Percentiles rank a stretch among this genome's conserved stretches.
These are phyloP conservation scores for Cinnamomum micranthum DNA, from an alignment of 164 flowering plant genomes.

Conservation along the genomic window DNA sequence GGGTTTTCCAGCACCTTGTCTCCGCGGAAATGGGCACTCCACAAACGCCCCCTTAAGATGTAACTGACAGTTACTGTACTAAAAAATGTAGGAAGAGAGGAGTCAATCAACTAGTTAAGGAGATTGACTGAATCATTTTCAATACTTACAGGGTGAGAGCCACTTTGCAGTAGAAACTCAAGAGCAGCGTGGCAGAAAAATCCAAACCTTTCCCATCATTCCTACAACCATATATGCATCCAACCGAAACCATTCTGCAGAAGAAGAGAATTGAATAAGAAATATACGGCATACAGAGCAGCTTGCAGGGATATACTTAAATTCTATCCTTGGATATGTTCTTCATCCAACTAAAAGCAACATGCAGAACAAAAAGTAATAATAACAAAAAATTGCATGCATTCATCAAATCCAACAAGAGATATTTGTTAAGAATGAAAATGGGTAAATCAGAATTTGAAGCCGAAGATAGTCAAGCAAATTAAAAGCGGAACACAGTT, in stretches of 20 bases:
- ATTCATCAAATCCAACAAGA: too few relatives aligned
- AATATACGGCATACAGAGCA: not conserved
- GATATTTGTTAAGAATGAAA: too few relatives aligned
- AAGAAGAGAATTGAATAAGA: slow-evolving; percentile 6
- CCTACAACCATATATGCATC: slow-evolving; percentile 76
- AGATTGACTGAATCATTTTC: not conserved
- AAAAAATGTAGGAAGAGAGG: not conserved
- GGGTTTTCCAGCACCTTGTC: too few relatives aligned
- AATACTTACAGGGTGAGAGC: slow-evolving; percentile 78
- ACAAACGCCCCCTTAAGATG: too few relatives aligned
- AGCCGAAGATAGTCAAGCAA: too few relatives aligned
- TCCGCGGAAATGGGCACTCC: too few relatives aligned
- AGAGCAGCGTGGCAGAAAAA: slow-evolving; percentile 97
- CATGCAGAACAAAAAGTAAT: too few relatives aligned
- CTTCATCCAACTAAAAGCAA: too few relatives aligned
- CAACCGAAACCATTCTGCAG: slow-evolving; percentile 64
- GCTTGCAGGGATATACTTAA: not conserved
- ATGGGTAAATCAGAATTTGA: too few relatives aligned
- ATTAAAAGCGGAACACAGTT: too few relatives aligned
- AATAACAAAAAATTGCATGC: too few relatives aligned
- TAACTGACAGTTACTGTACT: not conserved
- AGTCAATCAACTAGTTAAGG: slow-evolving; percentile 1
- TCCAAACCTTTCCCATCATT: slow-evolving; percentile 91
- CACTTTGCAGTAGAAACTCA: slow-evolving; percentile 85
- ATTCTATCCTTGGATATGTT: too few relatives aligned